Base-by-base conservation (phyloP, 208 protist genomes). In the Crithidia expoeki region DNA sequence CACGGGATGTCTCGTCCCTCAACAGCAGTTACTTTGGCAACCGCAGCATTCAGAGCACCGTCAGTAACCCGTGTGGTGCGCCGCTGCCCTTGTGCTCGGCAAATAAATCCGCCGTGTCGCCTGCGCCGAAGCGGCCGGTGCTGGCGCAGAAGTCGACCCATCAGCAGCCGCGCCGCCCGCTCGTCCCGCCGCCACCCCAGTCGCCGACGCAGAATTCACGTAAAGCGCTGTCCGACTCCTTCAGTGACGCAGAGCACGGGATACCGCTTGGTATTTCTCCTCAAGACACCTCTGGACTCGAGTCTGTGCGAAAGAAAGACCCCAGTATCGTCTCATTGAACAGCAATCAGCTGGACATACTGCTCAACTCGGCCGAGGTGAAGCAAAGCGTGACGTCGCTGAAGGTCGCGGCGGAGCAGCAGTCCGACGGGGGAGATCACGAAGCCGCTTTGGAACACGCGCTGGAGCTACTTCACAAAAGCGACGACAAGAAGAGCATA, bases 1-100 rank as follows among this genome's bases (percentile, higher is more conserved):
- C 84, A 10, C 76, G 84, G 21, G 78, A 89, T 36, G 81, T 83
- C 23, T 52, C 28, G n/a, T 52, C 67, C n/a, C 65, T 89, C 42
- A 81, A 80, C 68, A 73, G 64, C 49, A 83, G 68, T 63, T 72
- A 77, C 70, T 89, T 89, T 50, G 74, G 71, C 51, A 89, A 89
- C 44, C 84, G 84, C 36, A 76, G 61, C 56, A 55, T 80, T 30
- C 64, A 56, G 32, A 50, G 57, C 25, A 46, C 52, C 34, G 72
- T 50, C 10, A 85, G 84, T 70, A 89, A 84, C 65, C 80, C 80
- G 11, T 81, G 62, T n/a, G 49, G 72, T 1, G 68, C 74, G 0
- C 49, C 59, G 25, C 69, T 85, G 46, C 71, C 69, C 4, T 68
- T 32, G 25, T 7, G 44, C n/a, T 63, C 58, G 36, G 33, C 17